Percentiles rank a stretch among this genome's conserved stretches.
phyloP scores from a whole-genome alignment of 2,329 filamentous ascomycete species.

The Aspergillus arachidicola region DNA sequence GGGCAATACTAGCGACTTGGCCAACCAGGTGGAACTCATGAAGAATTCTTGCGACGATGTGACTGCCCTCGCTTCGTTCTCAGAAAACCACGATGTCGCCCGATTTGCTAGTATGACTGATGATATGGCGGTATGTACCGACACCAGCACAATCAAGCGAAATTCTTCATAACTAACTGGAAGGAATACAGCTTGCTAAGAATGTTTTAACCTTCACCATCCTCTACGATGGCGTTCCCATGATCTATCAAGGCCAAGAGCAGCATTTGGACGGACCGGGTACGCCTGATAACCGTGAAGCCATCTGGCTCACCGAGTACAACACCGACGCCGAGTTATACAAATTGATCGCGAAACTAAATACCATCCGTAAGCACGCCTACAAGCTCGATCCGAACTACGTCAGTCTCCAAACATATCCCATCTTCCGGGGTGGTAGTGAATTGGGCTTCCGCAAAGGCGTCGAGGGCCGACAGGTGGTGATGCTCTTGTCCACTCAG shows the following conservation, averaged over 20 bases:
- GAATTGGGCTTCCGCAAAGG: slow-evolving; percentile 50
- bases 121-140: slow-evolving; percentile 49
- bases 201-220: slow-evolving; percentile 66
- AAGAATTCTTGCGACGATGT: slow-evolving; percentile 42
- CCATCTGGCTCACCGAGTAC: slow-evolving; percentile 53
- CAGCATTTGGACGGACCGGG: slow-evolving; percentile 58
- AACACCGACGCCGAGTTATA: slow-evolving; percentile 42
- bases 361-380: slow-evolving; percentile 45
- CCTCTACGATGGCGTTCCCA: slow-evolving; percentile 61
- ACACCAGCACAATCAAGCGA: neutral
- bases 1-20: slow-evolving; percentile 33
- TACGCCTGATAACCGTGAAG: slow-evolving; percentile 54
- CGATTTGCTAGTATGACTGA: slow-evolving; percentile 56
- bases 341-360: slow-evolving; percentile 33
- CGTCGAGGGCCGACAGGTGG: slow-evolving; percentile 38
- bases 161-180: neutral
- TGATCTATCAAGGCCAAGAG: slow-evolving; percentile 67
- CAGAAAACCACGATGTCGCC: slow-evolving; percentile 62
- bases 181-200: slow-evolving; percentile 49
- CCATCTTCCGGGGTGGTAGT: slow-evolving; percentile 43
- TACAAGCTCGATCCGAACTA: slow-evolving; percentile 38
- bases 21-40: slow-evolving; percentile 25
- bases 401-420: slow-evolving; percentile 37
- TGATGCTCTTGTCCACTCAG: slow-evolving; percentile 47
- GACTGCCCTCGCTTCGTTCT: slow-evolving; percentile 53